Evolutionary conservation across 2,329 filamentous ascomycete genomes (phyloP), one percentile per base, ranked within the genome.

Genomic region (Alternaria sp.): DNA sequence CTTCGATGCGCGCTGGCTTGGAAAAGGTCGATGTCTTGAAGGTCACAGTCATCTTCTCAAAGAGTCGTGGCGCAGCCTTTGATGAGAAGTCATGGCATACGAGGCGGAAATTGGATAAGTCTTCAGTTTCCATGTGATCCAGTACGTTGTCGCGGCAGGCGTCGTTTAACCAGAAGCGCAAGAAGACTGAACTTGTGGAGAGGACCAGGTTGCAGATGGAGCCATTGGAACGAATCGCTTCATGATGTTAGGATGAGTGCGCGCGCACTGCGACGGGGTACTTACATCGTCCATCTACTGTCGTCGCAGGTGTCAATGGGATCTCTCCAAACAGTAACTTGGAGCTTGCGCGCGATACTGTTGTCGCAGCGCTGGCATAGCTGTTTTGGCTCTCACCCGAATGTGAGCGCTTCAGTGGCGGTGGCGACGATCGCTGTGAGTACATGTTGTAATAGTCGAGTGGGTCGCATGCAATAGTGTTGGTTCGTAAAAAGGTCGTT

Each of bases 21-120:
- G 91, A 93, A 77, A 97, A 94, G 61, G 90, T 90, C 73, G 86
- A 91, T 54, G 92, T 83, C 28, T 88, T 87, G 81, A 94, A 93
- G 71, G 88, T 91, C 75, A 93, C 80, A 74, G 87, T 85, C 76
- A 91, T 85, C 79, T 90, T 86, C 68, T 87, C 82, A 82, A 94
- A 94, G 72, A 93, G 85, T 59, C 85, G 83, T 75, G 87, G 89
- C 70, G 91, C 92, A 74, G 90, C 85, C 69, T 91, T 84, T 69
- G 90, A 88, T 77, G 89, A 90, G 81, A 89, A 91, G 70, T 91
- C 89, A 72, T 90, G 89, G 72, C 87, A 91, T 71, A 89, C 85
- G 58, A 90, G 85, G 63, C 91, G 88, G 57, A 93, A 70, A 68
- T 76, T 81, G 44, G 79, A 76, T 26, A 85, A 74, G 62, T 84